phyloP scores from a whole-genome alignment of 306 rosid genomes.

The Styphnolobium japonicum region DNA sequence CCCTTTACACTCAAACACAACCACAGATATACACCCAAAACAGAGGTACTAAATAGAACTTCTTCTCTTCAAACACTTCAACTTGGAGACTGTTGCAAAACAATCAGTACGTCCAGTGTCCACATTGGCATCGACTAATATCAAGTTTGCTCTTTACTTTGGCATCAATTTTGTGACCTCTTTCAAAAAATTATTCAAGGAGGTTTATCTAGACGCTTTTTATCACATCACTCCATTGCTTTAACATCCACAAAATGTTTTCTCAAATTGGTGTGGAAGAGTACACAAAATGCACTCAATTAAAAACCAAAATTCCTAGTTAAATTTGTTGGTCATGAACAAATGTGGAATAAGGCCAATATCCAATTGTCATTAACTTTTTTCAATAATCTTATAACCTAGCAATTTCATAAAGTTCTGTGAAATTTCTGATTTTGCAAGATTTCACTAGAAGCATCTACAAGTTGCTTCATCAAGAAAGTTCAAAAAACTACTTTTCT shows the following conservation, averaged over 20 bases:
- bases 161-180: slow-evolving; percentile 81
- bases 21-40: background rate
- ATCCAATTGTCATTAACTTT: slow-evolving; percentile 6
- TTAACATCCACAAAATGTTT: slow-evolving; percentile 3
- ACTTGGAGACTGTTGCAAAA: slow-evolving; percentile 50
- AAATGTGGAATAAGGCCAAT: background rate
- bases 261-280: slow-evolving; percentile 21
- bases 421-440: background rate
- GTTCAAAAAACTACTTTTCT: background rate
- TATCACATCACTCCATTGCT: slow-evolving; percentile 8
- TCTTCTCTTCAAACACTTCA: background rate
- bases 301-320: background rate
- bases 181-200: slow-evolving; percentile 67
- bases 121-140: slow-evolving; percentile 47
- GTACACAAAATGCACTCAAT: slow-evolving; percentile 27
- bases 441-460: slow-evolving; percentile 17
- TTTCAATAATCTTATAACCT: background rate
- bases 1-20: background rate
- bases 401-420: background rate
- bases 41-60: background rate
- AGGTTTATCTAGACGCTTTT: slow-evolving; percentile 85
- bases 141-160: slow-evolving; percentile 56
- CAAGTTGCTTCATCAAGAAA: slow-evolving; percentile 8
- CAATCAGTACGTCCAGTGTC: slow-evolving; percentile 47
- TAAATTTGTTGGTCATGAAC: background rate